Base-by-base conservation (phyloP, 2,329 filamentous ascomycete genomes). In the Ceratocystiopsis sp. region DNA sequence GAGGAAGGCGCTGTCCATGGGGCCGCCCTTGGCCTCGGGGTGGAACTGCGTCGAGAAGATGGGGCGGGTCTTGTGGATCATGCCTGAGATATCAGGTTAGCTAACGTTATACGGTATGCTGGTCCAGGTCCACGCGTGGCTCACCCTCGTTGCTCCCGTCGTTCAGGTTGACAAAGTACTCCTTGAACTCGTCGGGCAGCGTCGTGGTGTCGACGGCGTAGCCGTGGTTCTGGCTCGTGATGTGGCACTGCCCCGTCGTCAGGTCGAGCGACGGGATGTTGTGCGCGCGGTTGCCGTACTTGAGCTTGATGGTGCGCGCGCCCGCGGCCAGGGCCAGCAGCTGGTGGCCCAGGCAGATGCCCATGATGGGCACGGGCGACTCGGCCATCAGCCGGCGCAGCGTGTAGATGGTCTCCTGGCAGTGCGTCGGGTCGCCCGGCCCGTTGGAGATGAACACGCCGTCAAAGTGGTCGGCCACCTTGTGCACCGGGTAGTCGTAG, bases 41-140 rank as follows among this genome's bases (percentile, higher is more conserved):
- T 98, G 91, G 78, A 98, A 98, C 64, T 98, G 91, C 19, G 87
- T 94, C 50, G 84, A 89, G 73, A 98, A 96, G 60, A 98, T 98
- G 49, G 91, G 91, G 34, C 89, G 84, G 46, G 83, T 82, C 65
- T 82, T 86, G 73, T 98, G 91, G 60, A 95, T 86, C 77, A 98
- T 85, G 47, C 83, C 19, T 21, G n/a, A n/a, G n/a, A n/a, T n/a
- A n/a, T n/a, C n/a, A n/a, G n/a, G n/a, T n/a, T n/a, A n/a, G n/a
- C n/a, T n/a, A n/a, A n/a, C n/a, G n/a, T n/a, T n/a, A n/a, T n/a
- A n/a, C n/a, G n/a, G n/a, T n/a, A n/a, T n/a, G n/a, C n/a, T n/a
- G n/a, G n/a, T n/a, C n/a, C n/a, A n/a, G n/a, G n/a, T n/a, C n/a
- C n/a, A n/a, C n/a, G n/a, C n/a, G n/a, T n/a, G n/a, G n/a, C n/a